Evolutionary conservation across 1,284 basidiomycete genomes (phyloP).

Genomic region (Marasmius tenuissimus): DNA sequence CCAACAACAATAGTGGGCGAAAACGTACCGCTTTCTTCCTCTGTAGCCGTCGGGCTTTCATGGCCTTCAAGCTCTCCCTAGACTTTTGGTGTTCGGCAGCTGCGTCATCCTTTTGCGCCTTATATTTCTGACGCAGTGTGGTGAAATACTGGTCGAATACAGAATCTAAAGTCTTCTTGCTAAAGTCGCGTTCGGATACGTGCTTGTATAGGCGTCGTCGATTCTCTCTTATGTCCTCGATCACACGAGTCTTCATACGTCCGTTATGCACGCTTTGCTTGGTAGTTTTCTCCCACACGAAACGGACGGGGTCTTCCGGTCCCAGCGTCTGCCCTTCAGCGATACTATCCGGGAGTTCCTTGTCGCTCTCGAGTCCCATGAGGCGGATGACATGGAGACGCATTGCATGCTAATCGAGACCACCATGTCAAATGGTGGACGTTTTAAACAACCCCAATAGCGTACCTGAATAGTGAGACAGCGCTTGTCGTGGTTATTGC

Average conservation of each 20-base stretch:
- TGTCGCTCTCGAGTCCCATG: slow-evolving; percentile 57
- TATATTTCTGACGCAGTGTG: slow-evolving; percentile 66
- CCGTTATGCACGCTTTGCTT: slow-evolving; percentile 71
- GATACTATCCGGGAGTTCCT: slow-evolving; percentile 60
- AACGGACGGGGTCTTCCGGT: slow-evolving; percentile 56
- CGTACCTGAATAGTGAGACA: slow-evolving; percentile 66
- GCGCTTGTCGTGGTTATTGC: slow-evolving; percentile 59
- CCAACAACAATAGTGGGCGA: neutral
- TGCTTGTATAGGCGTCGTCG: slow-evolving; percentile 53
- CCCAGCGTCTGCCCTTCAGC: slow-evolving; percentile 47
- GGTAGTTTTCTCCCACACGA: slow-evolving; percentile 74
- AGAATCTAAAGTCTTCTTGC: slow-evolving; percentile 55
- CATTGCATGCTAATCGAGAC: slow-evolving; percentile 59
- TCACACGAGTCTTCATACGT: slow-evolving; percentile 63
- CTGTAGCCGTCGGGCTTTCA: slow-evolving; percentile 54
- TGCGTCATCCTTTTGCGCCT: slow-evolving; percentile 50
- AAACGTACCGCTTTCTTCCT: slow-evolving; percentile 60
- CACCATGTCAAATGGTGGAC: slow-evolving; percentile 10
- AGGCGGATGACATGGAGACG: slow-evolving; percentile 57
- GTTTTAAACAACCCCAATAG: slow-evolving; percentile 1
- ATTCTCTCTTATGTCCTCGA: slow-evolving; percentile 57
- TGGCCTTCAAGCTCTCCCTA: slow-evolving; percentile 59
- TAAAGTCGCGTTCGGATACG: slow-evolving; percentile 65
- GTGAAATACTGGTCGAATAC: slow-evolving; percentile 71
- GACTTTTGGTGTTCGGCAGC: slow-evolving; percentile 42